Evolutionary conservation across 306 rosid genomes (phyloP), one percentile per base, ranked within the genome.

Genomic region (Mimosa bimucronata): DNA sequence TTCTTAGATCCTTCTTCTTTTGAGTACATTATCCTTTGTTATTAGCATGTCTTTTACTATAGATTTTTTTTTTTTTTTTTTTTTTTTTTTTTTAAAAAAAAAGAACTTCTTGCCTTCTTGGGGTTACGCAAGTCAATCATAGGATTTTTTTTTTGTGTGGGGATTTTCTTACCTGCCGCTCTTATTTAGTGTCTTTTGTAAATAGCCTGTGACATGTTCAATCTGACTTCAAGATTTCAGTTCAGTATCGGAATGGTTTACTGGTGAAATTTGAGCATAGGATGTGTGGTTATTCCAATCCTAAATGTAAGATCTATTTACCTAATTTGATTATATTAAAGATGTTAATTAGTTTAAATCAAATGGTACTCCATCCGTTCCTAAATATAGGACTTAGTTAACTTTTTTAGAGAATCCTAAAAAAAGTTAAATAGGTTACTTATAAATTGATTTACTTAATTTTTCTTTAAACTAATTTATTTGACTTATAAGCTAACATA

Each of bases 11-110:
- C 23, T 50, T 41, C 78, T 74, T 42, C 57, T 23, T 71, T 46
- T 52, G 46, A 53, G 14, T 75, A 57, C 75, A 79, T 71, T 78
- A 66, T 74, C 75, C n/a, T 25, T 4, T 14, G 64, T 81, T 38
- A 44, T 7, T 53, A 53, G 82, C 15, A 57, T 9, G 64, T 21
- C 61, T n/a, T 53, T 53, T n/a, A 53, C 12, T 50, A 15, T 18
- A 15, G 7, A n/a, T 18, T 77, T 72, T 6, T 66, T 57, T 31
- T 65, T 31, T 30, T 4, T 28, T 1, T 0, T n/a, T n/a, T 18
- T 77, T 72, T 6, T 66, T 57, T 31, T 65, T 31, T 30, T 4
- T 28, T 1, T 0, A 0, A 10, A 45, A 11, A 44, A 44, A 45
- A 13, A 13, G n/a, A n/a, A n/a, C n/a, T n/a, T n/a, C n/a, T n/a